Conservation (phyloP, 768 basidiomycete genomes). For the Suillus subalutaceus region DNA sequence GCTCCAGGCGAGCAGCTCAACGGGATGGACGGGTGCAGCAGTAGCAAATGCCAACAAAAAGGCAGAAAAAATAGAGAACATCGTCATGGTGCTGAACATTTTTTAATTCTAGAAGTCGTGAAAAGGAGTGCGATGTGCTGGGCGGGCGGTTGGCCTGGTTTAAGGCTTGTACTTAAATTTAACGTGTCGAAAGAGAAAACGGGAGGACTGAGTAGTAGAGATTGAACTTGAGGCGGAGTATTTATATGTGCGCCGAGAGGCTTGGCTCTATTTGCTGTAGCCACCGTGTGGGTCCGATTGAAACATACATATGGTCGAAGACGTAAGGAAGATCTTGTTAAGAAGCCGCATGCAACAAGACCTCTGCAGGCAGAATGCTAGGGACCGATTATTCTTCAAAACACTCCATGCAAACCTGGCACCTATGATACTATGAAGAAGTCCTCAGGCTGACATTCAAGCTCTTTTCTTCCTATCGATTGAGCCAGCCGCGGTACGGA, state of each 20-base stretch:
- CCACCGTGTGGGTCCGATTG: not conserved
- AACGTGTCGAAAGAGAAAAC: slow-evolving; percentile 7
- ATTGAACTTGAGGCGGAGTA: not conserved
- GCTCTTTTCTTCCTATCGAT: not conserved
- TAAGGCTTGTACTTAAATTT: not conserved
- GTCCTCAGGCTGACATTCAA: not conserved
- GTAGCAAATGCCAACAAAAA: slow-evolving; percentile 32
- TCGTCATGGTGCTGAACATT: slow-evolving; percentile 23
- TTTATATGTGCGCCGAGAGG: slow-evolving; percentile 24
- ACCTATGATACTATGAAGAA: not conserved
- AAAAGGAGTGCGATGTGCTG: slow-evolving; percentile 23
- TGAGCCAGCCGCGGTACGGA: not conserved
- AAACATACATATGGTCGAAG: not conserved
- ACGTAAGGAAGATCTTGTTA: slow-evolving; percentile 4
- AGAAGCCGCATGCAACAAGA: slow-evolving; percentile 6
- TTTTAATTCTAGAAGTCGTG: slow-evolving; percentile 15
- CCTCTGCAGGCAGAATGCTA: not conserved
- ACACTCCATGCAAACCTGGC: not conserved
- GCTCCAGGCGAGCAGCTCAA: slow-evolving; percentile 39
- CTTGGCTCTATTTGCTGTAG: slow-evolving; percentile 27
- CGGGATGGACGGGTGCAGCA: slow-evolving; percentile 31
- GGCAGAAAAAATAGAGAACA: slow-evolving; percentile 32
- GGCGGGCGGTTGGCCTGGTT: slow-evolving; percentile 9
- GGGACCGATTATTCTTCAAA: not conserved
- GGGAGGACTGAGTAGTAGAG: not conserved